Base-by-base conservation (phyloP, 257 asterid species). In the Solanum piurae region DNA sequence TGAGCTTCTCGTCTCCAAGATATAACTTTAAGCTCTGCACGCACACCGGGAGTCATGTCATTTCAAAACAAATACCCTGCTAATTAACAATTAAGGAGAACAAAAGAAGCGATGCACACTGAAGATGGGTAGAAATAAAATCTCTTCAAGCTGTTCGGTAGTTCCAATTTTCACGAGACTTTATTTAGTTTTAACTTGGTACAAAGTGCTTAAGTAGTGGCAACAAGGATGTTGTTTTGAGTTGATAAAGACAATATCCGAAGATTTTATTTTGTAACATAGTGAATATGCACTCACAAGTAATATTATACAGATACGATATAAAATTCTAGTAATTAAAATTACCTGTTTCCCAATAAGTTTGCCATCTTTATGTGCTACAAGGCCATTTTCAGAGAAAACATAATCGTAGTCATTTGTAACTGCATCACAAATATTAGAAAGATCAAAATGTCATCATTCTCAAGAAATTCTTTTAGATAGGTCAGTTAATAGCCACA, bases 371-470 rank as follows among this genome's bases (percentile, higher is more conserved):
- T 92, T 91, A 90, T 97, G 92, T 79, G 99, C 99, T 87, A 97
- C 98, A 20, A 97, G 98, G 68, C 99, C 99, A 88, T 97, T 97
- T 94, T 97, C 99, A 58, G 98, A 93, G 89, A 97, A 97, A 83
- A 92, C 95, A 58, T 92, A 97, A 88, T 97, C 99, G 31, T 95
- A 97, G 89, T 95, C 98, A 88, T 91, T 85, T 52, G 84, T 90
- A 90, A 95, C 99, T 97, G 95, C 94, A 92, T 4, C 72, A 88
- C 9, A 72, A 33, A 86, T 21, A 29, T 44, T 86, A 86, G 83
- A 77, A 73, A 44, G 64, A 79, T 27, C 73, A 66, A 66, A 66
- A 12, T 66, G 73, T 66, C 31, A 66, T 66, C 73, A 12, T 6
- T 27, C 73, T 12, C 34, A 66, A 66, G 73, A 66, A 25, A 11